A percentile compares a stretch with the other conserved stretches of the same genome.
phyloP scores from a whole-genome alignment of 495 filamentous ascomycete species.

The Neurospora sp. region DNA sequence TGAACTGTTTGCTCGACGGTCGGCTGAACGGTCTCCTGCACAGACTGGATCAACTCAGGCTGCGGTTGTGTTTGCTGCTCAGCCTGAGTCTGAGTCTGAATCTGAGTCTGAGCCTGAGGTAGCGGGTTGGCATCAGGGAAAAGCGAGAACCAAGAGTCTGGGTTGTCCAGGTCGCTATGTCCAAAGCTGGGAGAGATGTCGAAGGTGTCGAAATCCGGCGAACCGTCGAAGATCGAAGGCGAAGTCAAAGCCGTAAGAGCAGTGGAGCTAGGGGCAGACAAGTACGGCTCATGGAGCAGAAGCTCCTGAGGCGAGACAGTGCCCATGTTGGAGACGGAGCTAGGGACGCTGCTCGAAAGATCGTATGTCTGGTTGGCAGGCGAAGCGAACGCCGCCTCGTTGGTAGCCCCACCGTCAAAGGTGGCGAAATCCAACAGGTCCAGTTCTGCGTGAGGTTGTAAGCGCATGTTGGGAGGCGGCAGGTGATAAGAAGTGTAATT shows the following conservation, averaged over 20 bases:
- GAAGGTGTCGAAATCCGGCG: slow-evolving; percentile 58
- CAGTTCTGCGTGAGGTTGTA: slow-evolving; percentile 36
- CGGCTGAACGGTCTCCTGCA: slow-evolving; percentile 1
- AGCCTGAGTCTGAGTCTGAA: neutral
- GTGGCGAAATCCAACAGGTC: slow-evolving; percentile 41
- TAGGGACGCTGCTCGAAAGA: slow-evolving; percentile 29
- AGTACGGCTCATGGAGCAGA: slow-evolving; percentile 50
- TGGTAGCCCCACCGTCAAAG: slow-evolving; percentile 41
- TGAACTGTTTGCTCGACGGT: slow-evolving; percentile 4
- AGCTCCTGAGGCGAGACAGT: slow-evolving; percentile 86
- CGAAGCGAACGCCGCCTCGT: slow-evolving; percentile 37
- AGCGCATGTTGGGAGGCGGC: slow-evolving; percentile 15
- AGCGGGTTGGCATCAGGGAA: slow-evolving; percentile 45
- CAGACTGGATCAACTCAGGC: neutral
- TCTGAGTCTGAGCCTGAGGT: neutral
- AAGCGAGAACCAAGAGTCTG: slow-evolving; percentile 52
- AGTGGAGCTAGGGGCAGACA: slow-evolving; percentile 72
- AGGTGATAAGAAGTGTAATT: slow-evolving; percentile 6
- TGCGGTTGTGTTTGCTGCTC: neutral
- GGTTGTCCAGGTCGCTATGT: slow-evolving; percentile 34
- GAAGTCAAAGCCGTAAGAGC: slow-evolving; percentile 81
- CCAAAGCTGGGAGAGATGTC: slow-evolving; percentile 67
- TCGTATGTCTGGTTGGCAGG: slow-evolving; percentile 40
- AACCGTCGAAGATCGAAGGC: slow-evolving; percentile 64
- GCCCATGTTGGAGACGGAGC: slow-evolving; percentile 39